phyloP scores from a whole-genome alignment of 2,329 filamentous ascomycete species.

The Tricladium varicosporioides region DNA sequence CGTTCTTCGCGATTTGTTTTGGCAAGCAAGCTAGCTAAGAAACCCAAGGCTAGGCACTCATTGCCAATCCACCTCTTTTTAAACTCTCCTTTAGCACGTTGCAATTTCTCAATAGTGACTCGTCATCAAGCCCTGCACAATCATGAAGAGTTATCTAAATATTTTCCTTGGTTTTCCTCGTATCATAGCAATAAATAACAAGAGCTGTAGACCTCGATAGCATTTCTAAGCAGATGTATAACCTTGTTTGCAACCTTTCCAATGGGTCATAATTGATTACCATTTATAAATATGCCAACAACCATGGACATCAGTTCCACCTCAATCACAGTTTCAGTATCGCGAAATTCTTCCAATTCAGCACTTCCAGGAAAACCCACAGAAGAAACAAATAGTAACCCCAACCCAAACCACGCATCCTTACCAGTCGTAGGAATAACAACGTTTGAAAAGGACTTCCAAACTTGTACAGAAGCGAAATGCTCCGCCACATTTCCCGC shows the following conservation, averaged over 20 bases:
- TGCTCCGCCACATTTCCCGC: neutral
- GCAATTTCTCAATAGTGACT: neutral
- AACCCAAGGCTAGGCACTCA: too few relatives aligned
- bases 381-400: too few relatives aligned
- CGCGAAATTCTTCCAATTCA: too few relatives aligned
- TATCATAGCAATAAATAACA: too few relatives aligned
- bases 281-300: too few relatives aligned
- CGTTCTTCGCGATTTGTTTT: too few relatives aligned
- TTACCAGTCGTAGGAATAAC: neutral
- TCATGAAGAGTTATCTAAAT: too few relatives aligned
- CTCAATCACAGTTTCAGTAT: neutral
- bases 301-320: neutral
- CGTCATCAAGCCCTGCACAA: neutral
- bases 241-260: neutral
- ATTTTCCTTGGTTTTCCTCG: too few relatives aligned
- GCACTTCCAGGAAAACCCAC: too few relatives aligned
- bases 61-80: neutral
- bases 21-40: too few relatives aligned
- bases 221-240: neutral
- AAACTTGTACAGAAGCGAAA: neutral
- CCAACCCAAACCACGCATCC: too few relatives aligned
- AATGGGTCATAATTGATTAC: too few relatives aligned
- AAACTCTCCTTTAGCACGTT: neutral
- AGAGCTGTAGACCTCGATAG: neutral
- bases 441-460: slow-evolving; percentile 9